These are phyloP conservation scores for Candida fluviatilis DNA, from an alignment of 805 yeast species.

Conservation along the genomic window DNA sequence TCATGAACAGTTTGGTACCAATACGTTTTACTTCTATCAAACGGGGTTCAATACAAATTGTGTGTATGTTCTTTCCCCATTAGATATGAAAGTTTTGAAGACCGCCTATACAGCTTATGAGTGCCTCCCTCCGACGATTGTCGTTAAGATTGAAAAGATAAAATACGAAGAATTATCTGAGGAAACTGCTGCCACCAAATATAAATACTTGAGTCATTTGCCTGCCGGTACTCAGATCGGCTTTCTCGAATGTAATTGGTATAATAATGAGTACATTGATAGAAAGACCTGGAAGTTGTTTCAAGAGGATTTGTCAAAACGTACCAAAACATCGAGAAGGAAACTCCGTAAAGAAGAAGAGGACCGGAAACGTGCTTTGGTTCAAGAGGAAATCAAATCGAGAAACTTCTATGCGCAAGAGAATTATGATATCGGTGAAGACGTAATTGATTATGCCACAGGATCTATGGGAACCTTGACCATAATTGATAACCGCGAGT, in stretches of 20 bases:
- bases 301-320: slow-evolving; percentile 50
- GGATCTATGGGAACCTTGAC: slow-evolving; percentile 29
- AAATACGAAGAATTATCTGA: slow-evolving; percentile 60
- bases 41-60: slow-evolving; percentile 62
- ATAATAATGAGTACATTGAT: slow-evolving; percentile 24
- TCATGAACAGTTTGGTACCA: slow-evolving; percentile 19
- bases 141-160: slow-evolving; percentile 65
- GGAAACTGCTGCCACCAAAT: slow-evolving; percentile 52
- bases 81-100: slow-evolving; percentile 74
- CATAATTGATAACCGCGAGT: slow-evolving; percentile 34
- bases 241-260: slow-evolving; percentile 84
- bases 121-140: slow-evolving; percentile 62
- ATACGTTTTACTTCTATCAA: slow-evolving; percentile 71
- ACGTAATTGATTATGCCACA: slow-evolving; percentile 16
- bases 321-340: slow-evolving; percentile 47
- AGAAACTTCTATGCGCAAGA: slow-evolving; percentile 58
- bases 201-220: slow-evolving; percentile 73
- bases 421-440: slow-evolving; percentile 27
- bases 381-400: slow-evolving; percentile 53
- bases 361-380: slow-evolving; percentile 51
- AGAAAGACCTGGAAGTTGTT: slow-evolving; percentile 42
- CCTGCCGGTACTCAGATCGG: slow-evolving; percentile 86
- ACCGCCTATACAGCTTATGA: slow-evolving; percentile 57
- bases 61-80: slow-evolving; percentile 66
- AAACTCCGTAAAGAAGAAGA: slow-evolving; percentile 60